Evolutionary conservation across 805 yeast species (phyloP).

Genomic region (Barnettozyma botsteinii): DNA sequence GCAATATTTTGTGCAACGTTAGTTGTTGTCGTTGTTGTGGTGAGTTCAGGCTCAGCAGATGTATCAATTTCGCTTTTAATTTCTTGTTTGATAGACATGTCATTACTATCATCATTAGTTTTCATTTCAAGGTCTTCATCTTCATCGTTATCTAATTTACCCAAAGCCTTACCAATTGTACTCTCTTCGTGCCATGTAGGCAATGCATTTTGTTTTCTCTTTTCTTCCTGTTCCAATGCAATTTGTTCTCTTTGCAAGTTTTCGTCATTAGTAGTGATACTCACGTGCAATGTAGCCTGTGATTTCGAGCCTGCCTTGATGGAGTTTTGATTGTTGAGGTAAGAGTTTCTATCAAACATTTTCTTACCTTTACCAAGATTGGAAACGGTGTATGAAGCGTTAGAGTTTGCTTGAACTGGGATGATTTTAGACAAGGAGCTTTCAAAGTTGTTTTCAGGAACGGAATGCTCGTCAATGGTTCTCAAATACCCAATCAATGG

Average conservation of each 20-base stretch:
- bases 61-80: conserved; percentile 8
- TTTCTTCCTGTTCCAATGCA: conserved; percentile 60
- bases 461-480: conserved; percentile 70
- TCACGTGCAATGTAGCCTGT: conserved; percentile 85
- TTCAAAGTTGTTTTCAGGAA: conserved; percentile 89
- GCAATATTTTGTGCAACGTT: too few relatives aligned
- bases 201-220: conserved; percentile 85
- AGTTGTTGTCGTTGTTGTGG: conserved; percentile 13
- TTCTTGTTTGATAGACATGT: conserved; percentile 12
- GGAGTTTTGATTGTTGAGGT: conserved; percentile 35
- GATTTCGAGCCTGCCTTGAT: conserved; percentile 53
- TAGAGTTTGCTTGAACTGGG: conserved; percentile 71
- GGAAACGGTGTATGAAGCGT: conserved; percentile 64
- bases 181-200: conserved; percentile 95
- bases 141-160: conserved; percentile 50
- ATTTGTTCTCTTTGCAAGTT: conserved; percentile 58
- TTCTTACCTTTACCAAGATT: conserved; percentile 36
- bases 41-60: conserved; percentile 3
- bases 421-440: conserved; percentile 73
- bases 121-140: conserved; percentile 31
- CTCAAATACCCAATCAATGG: conserved; percentile 81
- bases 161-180: conserved; percentile 71
- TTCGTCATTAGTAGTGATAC: conserved; percentile 82
- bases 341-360: conserved; percentile 36
- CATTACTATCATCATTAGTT: conserved; percentile 13